phyloP scores from a whole-genome alignment of 257 asterid species.

The Plectranthus barbatus region DNA sequence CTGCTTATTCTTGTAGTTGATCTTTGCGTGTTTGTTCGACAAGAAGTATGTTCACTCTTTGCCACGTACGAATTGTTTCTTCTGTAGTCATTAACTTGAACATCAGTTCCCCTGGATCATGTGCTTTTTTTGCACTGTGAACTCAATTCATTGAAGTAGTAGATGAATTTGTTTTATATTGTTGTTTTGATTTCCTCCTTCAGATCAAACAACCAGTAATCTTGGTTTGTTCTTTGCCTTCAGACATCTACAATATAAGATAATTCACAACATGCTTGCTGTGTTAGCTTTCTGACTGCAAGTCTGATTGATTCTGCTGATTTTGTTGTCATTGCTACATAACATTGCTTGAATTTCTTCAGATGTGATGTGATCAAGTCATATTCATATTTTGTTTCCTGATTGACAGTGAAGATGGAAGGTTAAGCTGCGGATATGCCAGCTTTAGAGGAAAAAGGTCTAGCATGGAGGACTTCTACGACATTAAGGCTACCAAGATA shows the following conservation, averaged over 20 bases:
- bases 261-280: neutral
- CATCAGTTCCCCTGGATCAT: neutral
- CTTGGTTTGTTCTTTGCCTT: conserved; percentile 2
- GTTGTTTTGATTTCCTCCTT: neutral
- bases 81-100: conserved; percentile 2
- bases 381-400: conserved; percentile 20
- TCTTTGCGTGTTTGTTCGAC: neutral
- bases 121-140: neutral
- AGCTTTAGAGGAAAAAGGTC: conserved; percentile 96
- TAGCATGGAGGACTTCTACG: conserved; percentile 96
- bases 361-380: neutral
- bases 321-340: too few species aligned
- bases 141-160: neutral
- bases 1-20: conserved; percentile 3
- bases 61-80: neutral
- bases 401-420: conserved; percentile 79
- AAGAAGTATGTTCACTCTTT: neutral
- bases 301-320: too few species aligned
- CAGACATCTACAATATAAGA: neutral
- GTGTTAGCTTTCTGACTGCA: too few species aligned
- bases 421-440: conserved; percentile 81
- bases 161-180: neutral
- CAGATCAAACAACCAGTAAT: neutral
- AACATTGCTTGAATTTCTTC: too few species aligned
- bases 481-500: conserved; percentile 63